Evolutionary conservation across 225 moss, liverwort and hornwort genomes (phyloP).

Genomic region (Bryoerythrophyllum caledonicum): DNA sequence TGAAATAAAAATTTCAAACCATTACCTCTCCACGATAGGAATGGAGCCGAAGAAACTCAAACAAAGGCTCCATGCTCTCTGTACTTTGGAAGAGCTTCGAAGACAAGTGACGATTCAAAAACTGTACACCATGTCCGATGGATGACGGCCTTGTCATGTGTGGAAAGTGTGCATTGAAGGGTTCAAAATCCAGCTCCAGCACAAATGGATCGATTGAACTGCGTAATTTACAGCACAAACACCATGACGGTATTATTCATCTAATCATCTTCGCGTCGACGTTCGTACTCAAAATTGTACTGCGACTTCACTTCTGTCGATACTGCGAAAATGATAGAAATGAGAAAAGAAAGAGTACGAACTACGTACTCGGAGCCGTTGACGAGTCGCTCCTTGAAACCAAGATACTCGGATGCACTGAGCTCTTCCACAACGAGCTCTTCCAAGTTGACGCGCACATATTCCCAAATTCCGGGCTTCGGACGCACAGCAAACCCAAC

Average conservation of each 20-base stretch:
- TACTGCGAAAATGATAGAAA: background rate
- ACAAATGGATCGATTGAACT: constrained; percentile 49
- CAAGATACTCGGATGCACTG: constrained; percentile 65
- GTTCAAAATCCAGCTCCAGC: constrained; percentile 88
- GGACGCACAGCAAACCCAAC: constrained; percentile 86
- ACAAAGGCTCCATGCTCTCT: constrained; percentile 74
- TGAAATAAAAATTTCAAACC: background rate
- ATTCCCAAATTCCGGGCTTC: constrained; percentile 84
- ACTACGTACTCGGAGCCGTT: constrained; percentile 27
- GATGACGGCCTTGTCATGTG: constrained; percentile 72
- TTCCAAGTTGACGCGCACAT: constrained; percentile 77
- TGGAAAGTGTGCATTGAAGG: constrained; percentile 82
- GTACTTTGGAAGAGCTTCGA: constrained; percentile 66
- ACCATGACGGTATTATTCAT: background rate
- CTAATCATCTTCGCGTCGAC: background rate
- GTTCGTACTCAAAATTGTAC: background rate
- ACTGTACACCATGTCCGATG: constrained; percentile 85
- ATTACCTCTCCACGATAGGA: constrained; percentile 46
- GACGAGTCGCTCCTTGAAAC: constrained; percentile 70
- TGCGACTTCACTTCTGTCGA: background rate
- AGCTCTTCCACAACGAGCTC: constrained; percentile 65
- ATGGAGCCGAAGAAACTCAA: constrained; percentile 75
- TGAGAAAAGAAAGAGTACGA: background rate
- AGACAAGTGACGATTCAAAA: constrained; percentile 86
- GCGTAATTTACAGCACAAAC: background rate